Percentiles rank a stretch among this genome's conserved stretches.
These are phyloP conservation scores for Globisporangium irregulare DNA, from an alignment of 352 stramenopile species.

Conservation along the genomic window DNA sequence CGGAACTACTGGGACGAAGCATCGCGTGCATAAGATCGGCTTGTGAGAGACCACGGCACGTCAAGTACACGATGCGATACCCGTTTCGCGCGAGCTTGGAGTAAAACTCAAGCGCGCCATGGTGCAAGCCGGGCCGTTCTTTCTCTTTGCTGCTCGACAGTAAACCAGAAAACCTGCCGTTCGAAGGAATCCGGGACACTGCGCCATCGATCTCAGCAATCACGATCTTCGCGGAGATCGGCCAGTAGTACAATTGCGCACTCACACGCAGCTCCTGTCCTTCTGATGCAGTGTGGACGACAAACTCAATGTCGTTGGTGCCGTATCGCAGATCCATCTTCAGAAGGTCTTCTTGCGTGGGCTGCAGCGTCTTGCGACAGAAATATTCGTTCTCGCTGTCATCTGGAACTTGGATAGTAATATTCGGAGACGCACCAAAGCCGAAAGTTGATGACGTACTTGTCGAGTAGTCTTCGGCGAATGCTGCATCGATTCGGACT, in stretches of 20 bases:
- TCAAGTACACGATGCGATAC: slow-evolving; percentile 83
- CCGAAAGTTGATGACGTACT: not conserved
- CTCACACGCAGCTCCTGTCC: slow-evolving; percentile 36
- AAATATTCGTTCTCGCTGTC: slow-evolving; percentile 24
- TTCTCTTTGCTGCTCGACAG: slow-evolving; percentile 43
- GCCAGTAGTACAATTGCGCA: slow-evolving; percentile 72
- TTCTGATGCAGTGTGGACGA: slow-evolving; percentile 24
- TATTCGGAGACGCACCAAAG: not conserved
- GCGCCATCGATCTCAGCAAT: slow-evolving; percentile 83
- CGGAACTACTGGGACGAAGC: slow-evolving; percentile 14
- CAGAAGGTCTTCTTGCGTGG: slow-evolving; percentile 53
- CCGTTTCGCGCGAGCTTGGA: slow-evolving; percentile 59
- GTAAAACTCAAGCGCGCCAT: slow-evolving; percentile 76
- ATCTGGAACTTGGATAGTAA: not conserved
- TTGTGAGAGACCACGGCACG: slow-evolving; percentile 54
- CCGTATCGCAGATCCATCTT: slow-evolving; percentile 58
- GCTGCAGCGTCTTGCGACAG: slow-evolving; percentile 59
- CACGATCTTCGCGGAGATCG: slow-evolving; percentile 67
- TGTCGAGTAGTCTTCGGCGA: not conserved
- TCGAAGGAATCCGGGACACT: slow-evolving; percentile 45
- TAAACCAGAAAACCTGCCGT: slow-evolving; percentile 27
- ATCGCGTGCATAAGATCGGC: slow-evolving; percentile 42
- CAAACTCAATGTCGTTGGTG: slow-evolving; percentile 73
- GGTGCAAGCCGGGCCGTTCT: slow-evolving; percentile 41
- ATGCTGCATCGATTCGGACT: slow-evolving; percentile 7